Evolutionary conservation across 169 alveolate genomes (phyloP).

Genomic region (Cryptosporidium ryanae): DNA sequence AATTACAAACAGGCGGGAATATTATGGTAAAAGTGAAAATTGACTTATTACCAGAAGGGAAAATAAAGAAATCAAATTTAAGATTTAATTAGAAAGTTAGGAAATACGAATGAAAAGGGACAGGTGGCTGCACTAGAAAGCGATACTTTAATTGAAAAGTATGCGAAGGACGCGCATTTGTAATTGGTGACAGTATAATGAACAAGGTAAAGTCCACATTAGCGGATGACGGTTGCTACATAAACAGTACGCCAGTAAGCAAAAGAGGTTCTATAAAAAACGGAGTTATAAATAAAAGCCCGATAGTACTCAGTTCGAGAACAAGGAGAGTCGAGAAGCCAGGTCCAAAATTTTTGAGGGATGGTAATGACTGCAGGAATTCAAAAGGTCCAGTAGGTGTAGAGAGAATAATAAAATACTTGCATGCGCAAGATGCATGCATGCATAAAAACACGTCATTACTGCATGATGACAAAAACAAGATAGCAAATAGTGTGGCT

Average conservation of each 20-base stretch:
- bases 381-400: slow-evolving; percentile 2
- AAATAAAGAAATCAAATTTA: background rate
- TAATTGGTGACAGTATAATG: too few species aligned
- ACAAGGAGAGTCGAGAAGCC: slow-evolving; percentile 36
- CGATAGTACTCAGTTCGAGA: slow-evolving; percentile 6
- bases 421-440: slow-evolving; percentile 66
- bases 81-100: too few species aligned
- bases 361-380: background rate
- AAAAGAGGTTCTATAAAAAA: slow-evolving; percentile 8
- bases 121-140: too few species aligned
- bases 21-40: slow-evolving; percentile 14
- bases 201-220: background rate
- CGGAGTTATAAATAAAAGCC: background rate
- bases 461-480: slow-evolving; percentile 1
- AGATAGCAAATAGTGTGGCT: background rate
- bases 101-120: too few species aligned
- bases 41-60: background rate
- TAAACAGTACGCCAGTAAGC: background rate
- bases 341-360: background rate
- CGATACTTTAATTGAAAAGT: too few species aligned
- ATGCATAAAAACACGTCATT: slow-evolving; percentile 60
- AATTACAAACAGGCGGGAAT: slow-evolving; percentile 31
- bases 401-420: slow-evolving; percentile 35
- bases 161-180: too few species aligned
- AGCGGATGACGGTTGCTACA: background rate